phyloP scores from a whole-genome alignment of 2,329 filamentous ascomycete species.

The Colletotrichum ledebouriae region DNA sequence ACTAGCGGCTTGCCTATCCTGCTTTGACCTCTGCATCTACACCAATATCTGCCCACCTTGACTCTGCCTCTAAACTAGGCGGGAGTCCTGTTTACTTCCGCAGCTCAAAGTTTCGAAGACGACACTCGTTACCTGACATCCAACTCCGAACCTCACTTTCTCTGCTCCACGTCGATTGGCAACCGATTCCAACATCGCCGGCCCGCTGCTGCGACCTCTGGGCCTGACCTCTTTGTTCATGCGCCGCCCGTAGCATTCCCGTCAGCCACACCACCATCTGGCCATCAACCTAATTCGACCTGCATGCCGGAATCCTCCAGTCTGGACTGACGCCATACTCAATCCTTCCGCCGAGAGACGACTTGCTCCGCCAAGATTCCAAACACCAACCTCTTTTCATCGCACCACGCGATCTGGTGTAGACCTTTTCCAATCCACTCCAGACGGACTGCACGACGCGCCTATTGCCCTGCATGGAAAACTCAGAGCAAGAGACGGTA shows the following conservation, averaged over 20 bases:
- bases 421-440: constrained; percentile 16
- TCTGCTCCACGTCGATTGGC: background rate
- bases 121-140: constrained; percentile 28
- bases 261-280: constrained; percentile 35
- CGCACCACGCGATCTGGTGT: constrained; percentile 20
- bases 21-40: constrained; percentile 17
- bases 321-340: constrained; percentile 45
- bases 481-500: constrained; percentile 19
- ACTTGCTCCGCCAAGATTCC: constrained; percentile 38
- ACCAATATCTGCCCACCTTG: background rate
- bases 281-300: constrained; percentile 33
- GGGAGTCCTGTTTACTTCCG: constrained; percentile 12
- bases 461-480: constrained; percentile 34
- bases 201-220: constrained; percentile 14
- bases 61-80: constrained; percentile 29
- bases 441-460: constrained; percentile 2
- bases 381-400: constrained; percentile 38
- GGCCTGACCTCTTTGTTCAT: constrained; percentile 46
- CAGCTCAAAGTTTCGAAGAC: constrained; percentile 27
- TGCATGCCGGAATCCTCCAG: constrained; percentile 31
- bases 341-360: constrained; percentile 43
- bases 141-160: background rate
- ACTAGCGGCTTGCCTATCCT: constrained; percentile 28
- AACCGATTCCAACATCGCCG: background rate
- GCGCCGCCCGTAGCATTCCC: constrained; percentile 38